Evolutionary conservation across 2,329 filamentous ascomycete genomes (phyloP).

Genomic region (Fusarium torreyae): DNA sequence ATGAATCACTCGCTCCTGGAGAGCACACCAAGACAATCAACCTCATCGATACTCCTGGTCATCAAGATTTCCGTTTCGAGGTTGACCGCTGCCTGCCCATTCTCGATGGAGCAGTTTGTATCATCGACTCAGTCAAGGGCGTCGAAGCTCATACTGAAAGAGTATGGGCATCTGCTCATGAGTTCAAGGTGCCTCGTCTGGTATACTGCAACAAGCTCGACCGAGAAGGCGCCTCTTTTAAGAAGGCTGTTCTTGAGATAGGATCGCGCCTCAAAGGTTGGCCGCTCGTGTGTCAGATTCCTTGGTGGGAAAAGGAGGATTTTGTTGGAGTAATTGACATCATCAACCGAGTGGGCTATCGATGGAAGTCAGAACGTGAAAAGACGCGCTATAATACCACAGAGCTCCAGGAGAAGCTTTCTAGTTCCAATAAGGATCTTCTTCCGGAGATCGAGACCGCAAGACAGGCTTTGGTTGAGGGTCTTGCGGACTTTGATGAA

Average conservation of each 20-base stretch:
- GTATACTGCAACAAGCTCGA: slow-evolving; percentile 86
- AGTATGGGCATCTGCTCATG: slow-evolving; percentile 92
- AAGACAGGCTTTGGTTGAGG: slow-evolving; percentile 83
- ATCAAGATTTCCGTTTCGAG: slow-evolving; percentile 98
- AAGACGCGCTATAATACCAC: slow-evolving; percentile 55
- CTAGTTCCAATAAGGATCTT: slow-evolving; percentile 63
- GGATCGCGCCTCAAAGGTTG: slow-evolving; percentile 83
- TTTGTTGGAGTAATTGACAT: slow-evolving; percentile 90
- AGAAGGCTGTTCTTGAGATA: slow-evolving; percentile 87
- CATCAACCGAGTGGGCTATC: slow-evolving; percentile 80
- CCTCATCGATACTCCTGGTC: slow-evolving; percentile 91
- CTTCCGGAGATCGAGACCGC: slow-evolving; percentile 81
- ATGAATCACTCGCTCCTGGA: slow-evolving; percentile 58
- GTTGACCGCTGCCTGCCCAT: slow-evolving; percentile 91
- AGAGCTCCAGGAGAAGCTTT: slow-evolving; percentile 59
- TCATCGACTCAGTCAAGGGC: slow-evolving; percentile 91
- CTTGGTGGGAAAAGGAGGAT: slow-evolving; percentile 88
- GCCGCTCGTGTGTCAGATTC: slow-evolving; percentile 94
- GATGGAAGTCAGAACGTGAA: slow-evolving; percentile 71
- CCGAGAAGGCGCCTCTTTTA: slow-evolving; percentile 83
- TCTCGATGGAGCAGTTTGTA: slow-evolving; percentile 91
- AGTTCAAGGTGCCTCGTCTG: slow-evolving; percentile 86
- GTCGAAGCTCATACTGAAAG: slow-evolving; percentile 98
- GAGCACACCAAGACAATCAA: slow-evolving; percentile 79
- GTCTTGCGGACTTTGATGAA: slow-evolving; percentile 91